Base-by-base conservation (phyloP, 805 yeast species). In the Metschnikowia picachoensis region DNA sequence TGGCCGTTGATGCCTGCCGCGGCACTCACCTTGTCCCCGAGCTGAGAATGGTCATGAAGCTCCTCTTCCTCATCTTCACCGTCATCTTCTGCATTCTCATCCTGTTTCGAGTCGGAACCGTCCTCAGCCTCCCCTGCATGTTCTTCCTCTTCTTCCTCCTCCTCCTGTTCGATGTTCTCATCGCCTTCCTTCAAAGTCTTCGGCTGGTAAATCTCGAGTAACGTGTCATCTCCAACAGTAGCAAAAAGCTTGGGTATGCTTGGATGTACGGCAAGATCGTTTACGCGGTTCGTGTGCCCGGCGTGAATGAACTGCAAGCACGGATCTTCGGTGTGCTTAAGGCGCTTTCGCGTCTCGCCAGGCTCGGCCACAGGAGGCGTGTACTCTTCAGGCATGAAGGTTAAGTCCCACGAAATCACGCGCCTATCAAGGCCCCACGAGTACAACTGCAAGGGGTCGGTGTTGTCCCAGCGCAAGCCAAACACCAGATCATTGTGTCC, bases 281-380 rank as follows among this genome's bases (percentile, higher is more conserved):
- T 73, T 37, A 89, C 74, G 43, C 82, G 73, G 39, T 78, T 79
- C 2, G 90, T 80, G 66, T 89, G 96, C 11, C 96, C 96, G 13
- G 95, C 96, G 64, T 90, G 96, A 58, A 87, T 77, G 60, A 87
- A 89, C 20, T 68, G 66, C 47, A 89, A 74, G 61, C 89, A 85
- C 6, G 96, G 94, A 52, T 90, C 95, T 10, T 81, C 79, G 50
- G 77, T 78, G 28, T 50, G 53, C 45, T 55, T 65, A 28, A 75
- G 74, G 51, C 78, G 83, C 53, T 77, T 85, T 43, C 73, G 77
- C 47, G 78, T 78, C 42, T 70, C 76, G 10, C 42, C 39, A 10
- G 30, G 28, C 3, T 60, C 65, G 12, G 48, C 48, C 7, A 50
- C 50, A 1, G 73, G 73, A 38, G 69, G 66, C 2, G 59, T 37